A percentile compares a stretch with the other conserved stretches of the same genome.
Conservation (phyloP, 257 asterid genomes). For the Gentiana dahurica region DNA sequence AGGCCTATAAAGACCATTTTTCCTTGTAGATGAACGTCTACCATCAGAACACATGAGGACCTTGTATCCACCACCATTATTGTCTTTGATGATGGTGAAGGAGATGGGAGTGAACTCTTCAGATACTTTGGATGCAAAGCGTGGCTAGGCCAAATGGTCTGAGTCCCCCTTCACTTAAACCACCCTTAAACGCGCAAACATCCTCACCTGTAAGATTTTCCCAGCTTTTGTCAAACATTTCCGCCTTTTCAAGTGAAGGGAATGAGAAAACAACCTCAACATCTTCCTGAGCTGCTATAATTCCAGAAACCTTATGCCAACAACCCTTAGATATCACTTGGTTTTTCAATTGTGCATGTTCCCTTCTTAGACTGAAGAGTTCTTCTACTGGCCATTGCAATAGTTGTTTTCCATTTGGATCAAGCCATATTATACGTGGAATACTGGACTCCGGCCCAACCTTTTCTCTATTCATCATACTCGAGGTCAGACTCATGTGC, state of each 20-base stretch:
- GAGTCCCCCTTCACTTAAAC: slow-evolving; percentile 13
- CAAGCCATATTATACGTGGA: slow-evolving; percentile 7
- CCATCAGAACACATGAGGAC: slow-evolving; percentile 73
- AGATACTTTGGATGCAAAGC: slow-evolving; percentile 49
- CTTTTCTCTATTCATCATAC: slow-evolving; percentile 21
- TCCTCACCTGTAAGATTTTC: slow-evolving; percentile 20
- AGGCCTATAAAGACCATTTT: slow-evolving; percentile 27
- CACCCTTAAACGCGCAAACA: slow-evolving; percentile 39
- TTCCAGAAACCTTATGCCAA: slow-evolving; percentile 23
- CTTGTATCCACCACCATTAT: slow-evolving; percentile 16
- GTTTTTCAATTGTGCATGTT: slow-evolving; percentile 13
- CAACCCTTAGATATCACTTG: slow-evolving; percentile 18
- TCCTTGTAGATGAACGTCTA: slow-evolving; percentile 32
- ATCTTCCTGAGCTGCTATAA: slow-evolving; percentile 50
- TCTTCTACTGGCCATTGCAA: slow-evolving; percentile 46
- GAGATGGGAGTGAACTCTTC: slow-evolving; percentile 63
- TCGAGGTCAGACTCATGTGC: slow-evolving; percentile 31
- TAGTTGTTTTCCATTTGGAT: slow-evolving; percentile 37
- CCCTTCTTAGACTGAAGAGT: slow-evolving; percentile 26
- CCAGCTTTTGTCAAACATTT: slow-evolving; percentile 35
- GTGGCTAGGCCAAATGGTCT: slow-evolving; percentile 1
- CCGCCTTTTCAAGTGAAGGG: slow-evolving; percentile 42
- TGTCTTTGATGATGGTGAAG: slow-evolving; percentile 47
- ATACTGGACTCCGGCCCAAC: slow-evolving; percentile 44
- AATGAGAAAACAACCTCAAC: slow-evolving; percentile 28